Evolutionary conservation across 768 basidiomycete species (phyloP).

Genomic region (Dioszegia hungarica): DNA sequence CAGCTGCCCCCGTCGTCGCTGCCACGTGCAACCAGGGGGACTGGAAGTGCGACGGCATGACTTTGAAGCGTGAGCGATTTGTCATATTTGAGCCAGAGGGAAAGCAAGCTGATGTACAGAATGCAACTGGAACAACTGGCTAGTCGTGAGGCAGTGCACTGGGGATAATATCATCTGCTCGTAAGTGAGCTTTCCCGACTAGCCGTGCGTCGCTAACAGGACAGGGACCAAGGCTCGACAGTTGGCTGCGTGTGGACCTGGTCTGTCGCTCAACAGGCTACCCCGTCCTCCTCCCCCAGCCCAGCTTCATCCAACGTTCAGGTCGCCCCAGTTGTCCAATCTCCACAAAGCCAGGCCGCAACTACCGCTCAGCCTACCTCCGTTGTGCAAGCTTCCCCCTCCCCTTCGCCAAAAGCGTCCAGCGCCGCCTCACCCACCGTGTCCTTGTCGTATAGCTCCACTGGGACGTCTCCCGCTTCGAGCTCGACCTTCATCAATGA

Average conservation of each 20-base stretch:
- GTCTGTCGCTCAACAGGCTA: conserved; percentile 5
- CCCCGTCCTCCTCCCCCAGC: neutral
- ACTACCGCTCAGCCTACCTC: too few species aligned
- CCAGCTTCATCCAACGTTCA: neutral
- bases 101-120: conserved; percentile 9
- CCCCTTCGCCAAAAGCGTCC: neutral
- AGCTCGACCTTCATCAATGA: neutral
- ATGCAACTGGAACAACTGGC: conserved; percentile 21
- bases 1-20: neutral
- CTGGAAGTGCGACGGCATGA: conserved; percentile 14
- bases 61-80: conserved; percentile 16
- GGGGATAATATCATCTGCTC: conserved; percentile 24
- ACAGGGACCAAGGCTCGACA: conserved; percentile 3
- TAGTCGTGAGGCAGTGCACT: conserved; percentile 11
- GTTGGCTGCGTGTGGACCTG: conserved; percentile 22
- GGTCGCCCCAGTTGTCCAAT: too few species aligned
- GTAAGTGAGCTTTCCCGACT: conserved; percentile 3
- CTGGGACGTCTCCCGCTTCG: neutral
- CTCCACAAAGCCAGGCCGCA: too few species aligned
- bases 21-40: conserved; percentile 9
- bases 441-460: neutral
- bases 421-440: neutral
- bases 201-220: neutral
- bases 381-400: neutral
- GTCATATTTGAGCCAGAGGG: too few species aligned